Conservation (phyloP, 1,139 yeast species). For the Eremothecium sinecaudum region DNA sequence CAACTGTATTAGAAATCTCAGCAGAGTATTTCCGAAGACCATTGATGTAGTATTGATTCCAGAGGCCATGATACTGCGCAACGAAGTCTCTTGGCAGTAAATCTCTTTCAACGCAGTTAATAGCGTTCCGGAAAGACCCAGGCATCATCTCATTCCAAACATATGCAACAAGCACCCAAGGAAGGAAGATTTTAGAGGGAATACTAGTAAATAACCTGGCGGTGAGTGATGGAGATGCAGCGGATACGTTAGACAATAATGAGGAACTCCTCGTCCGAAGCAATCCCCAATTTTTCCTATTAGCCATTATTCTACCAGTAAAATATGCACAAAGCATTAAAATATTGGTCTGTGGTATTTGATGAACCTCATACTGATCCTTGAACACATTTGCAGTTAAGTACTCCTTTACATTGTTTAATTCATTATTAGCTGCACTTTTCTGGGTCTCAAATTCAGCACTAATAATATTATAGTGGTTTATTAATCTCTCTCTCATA, state of each 20-base stretch:
- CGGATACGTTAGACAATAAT: constrained; percentile 5
- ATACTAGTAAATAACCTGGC: constrained; percentile 17
- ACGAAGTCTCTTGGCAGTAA: constrained; percentile 16
- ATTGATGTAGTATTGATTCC: constrained; percentile 11
- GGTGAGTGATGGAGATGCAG: constrained; percentile 11
- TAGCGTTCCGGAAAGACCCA: constrained; percentile 16
- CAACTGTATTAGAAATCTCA: constrained; percentile 6
- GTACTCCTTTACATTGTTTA: constrained; percentile 14
- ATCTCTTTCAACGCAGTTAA: constrained; percentile 14
- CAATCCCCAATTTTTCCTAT: constrained; percentile 21
- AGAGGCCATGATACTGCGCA: constrained; percentile 11
- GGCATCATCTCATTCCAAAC: constrained; percentile 20
- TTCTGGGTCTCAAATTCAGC: constrained; percentile 15
- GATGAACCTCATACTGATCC: constrained; percentile 15
- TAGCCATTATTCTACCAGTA: constrained; percentile 21
- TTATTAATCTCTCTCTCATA: constrained; percentile 12
- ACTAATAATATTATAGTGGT: constrained; percentile 9
- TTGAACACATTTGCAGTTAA: constrained; percentile 17
- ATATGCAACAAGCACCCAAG: constrained; percentile 18
- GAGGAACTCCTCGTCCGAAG: constrained; percentile 5
- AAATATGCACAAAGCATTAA: constrained; percentile 22
- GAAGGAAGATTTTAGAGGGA: constrained; percentile 23
- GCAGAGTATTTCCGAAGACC: constrained; percentile 12
- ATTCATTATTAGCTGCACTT: constrained; percentile 13
- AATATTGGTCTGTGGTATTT: constrained; percentile 19